Percentiles rank a stretch among this genome's conserved stretches.
Evolutionary conservation across 805 yeast genomes (phyloP).

Genomic region (Spathaspora sp.): DNA sequence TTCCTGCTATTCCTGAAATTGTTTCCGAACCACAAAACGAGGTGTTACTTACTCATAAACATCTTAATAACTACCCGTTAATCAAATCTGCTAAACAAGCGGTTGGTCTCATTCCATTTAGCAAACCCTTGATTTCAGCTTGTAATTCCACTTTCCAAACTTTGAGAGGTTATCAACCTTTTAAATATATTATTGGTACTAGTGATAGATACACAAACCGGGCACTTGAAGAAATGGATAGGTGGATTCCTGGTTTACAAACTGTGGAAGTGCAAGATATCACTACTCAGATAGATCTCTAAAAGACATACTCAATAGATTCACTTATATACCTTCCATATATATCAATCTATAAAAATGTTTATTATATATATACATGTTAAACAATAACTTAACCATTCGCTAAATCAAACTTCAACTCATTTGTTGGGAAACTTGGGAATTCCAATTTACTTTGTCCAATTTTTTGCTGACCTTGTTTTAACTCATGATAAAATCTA

Average conservation of each 20-base stretch:
- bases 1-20: too few species aligned
- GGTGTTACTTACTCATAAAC: constrained; percentile 15
- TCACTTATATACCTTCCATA: too few species aligned
- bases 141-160: constrained; percentile 23
- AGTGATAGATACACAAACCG: constrained; percentile 53
- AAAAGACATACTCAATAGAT: too few species aligned
- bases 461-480: constrained; percentile 7
- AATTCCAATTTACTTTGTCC: not conserved
- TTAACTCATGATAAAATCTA: constrained; percentile 58
- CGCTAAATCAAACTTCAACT: too few species aligned
- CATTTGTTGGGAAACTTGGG: too few species aligned
- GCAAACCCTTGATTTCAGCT: constrained; percentile 27
- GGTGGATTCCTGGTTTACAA: constrained; percentile 54
- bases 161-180: constrained; percentile 22
- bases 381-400: too few species aligned
- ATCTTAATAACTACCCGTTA: constrained; percentile 46
- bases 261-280: constrained; percentile 49
- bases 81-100: constrained; percentile 37
- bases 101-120: constrained; percentile 30
- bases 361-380: too few species aligned
- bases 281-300: too few species aligned
- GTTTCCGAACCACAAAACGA: too few species aligned
- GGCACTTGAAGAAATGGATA: constrained; percentile 56
- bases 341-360: too few species aligned
- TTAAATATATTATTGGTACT: constrained; percentile 44